Evolutionary conservation across 2,329 filamentous ascomycete species (phyloP).

Genomic region (Stemphylium lycopersici): DNA sequence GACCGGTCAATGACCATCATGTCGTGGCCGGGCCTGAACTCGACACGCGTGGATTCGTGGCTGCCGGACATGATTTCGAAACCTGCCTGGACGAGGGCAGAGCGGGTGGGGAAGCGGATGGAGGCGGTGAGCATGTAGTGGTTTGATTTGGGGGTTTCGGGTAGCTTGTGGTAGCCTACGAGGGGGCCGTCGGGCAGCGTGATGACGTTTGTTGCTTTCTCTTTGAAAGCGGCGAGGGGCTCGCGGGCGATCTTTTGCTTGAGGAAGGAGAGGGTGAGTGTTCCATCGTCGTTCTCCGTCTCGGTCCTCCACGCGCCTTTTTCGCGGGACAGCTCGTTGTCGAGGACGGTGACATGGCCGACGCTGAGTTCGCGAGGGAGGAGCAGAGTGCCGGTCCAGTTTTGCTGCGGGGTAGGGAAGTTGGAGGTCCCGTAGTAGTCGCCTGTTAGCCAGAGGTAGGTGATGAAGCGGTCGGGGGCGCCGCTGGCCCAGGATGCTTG

Average conservation of each 20-base stretch:
- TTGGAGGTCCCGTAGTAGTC: conserved; percentile 48
- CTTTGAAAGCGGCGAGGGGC: conserved; percentile 40
- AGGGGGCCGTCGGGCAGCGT: conserved; percentile 16
- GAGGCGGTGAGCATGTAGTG: conserved; percentile 50
- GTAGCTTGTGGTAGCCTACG: conserved; percentile 16
- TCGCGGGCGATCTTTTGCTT: conserved; percentile 51
- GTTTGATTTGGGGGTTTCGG: conserved; percentile 38
- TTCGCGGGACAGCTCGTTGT: conserved; percentile 50
- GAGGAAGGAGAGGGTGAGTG: conserved; percentile 48
- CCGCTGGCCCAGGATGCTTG: conserved; percentile 48
- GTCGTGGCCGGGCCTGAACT: conserved; percentile 46
- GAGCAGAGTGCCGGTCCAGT: conserved; percentile 54
- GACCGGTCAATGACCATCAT: conserved; percentile 53
- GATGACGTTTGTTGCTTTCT: conserved; percentile 26
- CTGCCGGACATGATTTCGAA: conserved; percentile 52
- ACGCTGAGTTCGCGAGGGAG: conserved; percentile 53
- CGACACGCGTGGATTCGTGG: conserved; percentile 50
- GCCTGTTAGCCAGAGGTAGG: conserved; percentile 54
- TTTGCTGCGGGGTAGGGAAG: conserved; percentile 52
- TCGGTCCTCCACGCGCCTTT: conserved; percentile 50
- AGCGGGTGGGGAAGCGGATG: conserved; percentile 48
- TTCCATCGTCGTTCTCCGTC: conserved; percentile 34
- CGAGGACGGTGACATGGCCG: conserved; percentile 51
- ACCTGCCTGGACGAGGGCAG: conserved; percentile 48
- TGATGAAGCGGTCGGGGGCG: conserved; percentile 52